These are phyloP conservation scores for Daldinia caldariorum DNA, from an alignment of 495 filamentous ascomycete species.

Conservation along the genomic window DNA sequence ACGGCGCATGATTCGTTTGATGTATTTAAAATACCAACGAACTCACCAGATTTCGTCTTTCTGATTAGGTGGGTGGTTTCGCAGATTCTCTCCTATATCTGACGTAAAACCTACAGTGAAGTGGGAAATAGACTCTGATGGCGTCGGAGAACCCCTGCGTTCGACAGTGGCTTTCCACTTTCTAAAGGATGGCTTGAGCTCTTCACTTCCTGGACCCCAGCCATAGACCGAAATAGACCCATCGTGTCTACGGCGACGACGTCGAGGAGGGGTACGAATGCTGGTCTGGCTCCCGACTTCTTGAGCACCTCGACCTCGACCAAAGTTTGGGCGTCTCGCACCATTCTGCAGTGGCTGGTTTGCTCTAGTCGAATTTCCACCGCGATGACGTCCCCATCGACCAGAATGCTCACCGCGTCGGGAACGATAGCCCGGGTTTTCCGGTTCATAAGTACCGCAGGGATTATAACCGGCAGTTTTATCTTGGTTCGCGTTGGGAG, in stretches of 20 bases:
- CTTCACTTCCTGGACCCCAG: constrained; percentile 1
- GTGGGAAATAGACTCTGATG: constrained; percentile 9
- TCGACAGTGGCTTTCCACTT: neutral
- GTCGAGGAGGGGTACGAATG: constrained; percentile 1
- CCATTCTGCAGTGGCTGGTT: neutral
- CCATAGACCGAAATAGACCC: neutral
- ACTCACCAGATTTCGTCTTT: neutral
- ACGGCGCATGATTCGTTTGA: neutral
- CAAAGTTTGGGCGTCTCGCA: too few relatives aligned
- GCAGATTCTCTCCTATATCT: neutral
- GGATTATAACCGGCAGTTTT: neutral
- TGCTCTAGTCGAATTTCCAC: neutral
- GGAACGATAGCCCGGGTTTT: neutral
- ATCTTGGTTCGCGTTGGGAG: neutral
- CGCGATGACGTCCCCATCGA: neutral
- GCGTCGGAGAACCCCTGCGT: neutral
- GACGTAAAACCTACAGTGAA: neutral
- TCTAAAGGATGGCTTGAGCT: neutral
- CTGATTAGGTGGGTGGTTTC: neutral
- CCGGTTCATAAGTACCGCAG: neutral
- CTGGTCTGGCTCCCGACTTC: neutral
- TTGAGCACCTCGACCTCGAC: too few relatives aligned
- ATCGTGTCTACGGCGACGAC: neutral
- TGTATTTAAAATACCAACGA: neutral
- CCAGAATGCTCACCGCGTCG: neutral